phyloP scores from a whole-genome alignment of 1,284 basidiomycete species.

The Rhizoctonia solani region DNA sequence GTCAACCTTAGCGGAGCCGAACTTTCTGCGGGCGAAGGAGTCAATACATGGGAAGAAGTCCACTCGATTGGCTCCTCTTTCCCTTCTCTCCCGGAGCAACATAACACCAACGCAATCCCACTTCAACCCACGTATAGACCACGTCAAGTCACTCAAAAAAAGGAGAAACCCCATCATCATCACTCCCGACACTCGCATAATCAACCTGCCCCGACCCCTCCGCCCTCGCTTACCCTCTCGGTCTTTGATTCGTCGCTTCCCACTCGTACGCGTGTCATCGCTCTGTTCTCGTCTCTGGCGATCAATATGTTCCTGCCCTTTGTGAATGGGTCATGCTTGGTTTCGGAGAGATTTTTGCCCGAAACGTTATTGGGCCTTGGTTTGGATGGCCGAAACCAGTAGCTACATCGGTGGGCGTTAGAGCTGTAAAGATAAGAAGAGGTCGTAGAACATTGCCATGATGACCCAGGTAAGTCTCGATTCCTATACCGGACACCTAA shows the following conservation, averaged over 20 bases:
- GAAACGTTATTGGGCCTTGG: constrained; percentile 78
- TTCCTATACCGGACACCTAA: too few relatives aligned
- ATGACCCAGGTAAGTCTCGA: not conserved
- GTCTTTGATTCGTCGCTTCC: constrained; percentile 74
- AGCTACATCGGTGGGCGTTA: constrained; percentile 25
- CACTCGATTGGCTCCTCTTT: constrained; percentile 44
- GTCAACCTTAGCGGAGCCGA: constrained; percentile 29
- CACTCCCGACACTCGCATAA: constrained; percentile 38
- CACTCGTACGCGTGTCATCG: constrained; percentile 65
- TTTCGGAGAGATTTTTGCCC: constrained; percentile 96
- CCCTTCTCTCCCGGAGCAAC: constrained; percentile 40
- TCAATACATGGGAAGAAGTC: constrained; percentile 38
- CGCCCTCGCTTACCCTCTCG: constrained; percentile 69
- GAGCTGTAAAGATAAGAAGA: not conserved
- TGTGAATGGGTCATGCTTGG: constrained; percentile 98
- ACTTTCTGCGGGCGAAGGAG: constrained; percentile 28
- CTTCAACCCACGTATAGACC: constrained; percentile 36
- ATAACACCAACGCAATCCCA: constrained; percentile 34
- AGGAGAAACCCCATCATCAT: constrained; percentile 40
- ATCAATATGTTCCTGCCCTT: constrained; percentile 95
- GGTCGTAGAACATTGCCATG: constrained; percentile 6
- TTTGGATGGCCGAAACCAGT: constrained; percentile 45
- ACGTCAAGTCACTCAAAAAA: constrained; percentile 39
- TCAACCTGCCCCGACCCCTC: constrained; percentile 42
- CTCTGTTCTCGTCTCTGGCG: constrained; percentile 79